These are phyloP conservation scores for Aureobasidium melanogenum DNA, from an alignment of 2,329 filamentous ascomycete species.

Conservation along the genomic window DNA sequence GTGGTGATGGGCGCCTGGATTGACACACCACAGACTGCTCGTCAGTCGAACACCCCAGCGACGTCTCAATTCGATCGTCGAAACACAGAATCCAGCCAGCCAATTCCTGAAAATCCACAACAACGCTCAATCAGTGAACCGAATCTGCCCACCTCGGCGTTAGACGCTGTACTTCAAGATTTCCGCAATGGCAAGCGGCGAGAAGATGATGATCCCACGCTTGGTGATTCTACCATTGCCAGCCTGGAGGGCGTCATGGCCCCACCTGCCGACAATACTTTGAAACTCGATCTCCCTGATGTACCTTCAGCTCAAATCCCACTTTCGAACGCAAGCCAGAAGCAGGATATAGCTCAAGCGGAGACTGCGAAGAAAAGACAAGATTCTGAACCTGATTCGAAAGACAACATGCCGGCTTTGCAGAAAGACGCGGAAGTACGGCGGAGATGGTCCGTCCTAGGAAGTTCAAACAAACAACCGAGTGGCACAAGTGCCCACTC, in stretches of 20 bases:
- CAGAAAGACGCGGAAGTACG: conserved; percentile 34
- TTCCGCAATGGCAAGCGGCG: conserved; percentile 30
- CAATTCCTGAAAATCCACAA: not conserved
- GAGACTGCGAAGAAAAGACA: not conserved
- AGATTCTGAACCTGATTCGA: not conserved
- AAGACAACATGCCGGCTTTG: conserved; percentile 15
- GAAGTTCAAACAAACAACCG: conserved; percentile 34
- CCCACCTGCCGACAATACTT: conserved; percentile 19
- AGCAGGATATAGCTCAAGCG: not conserved
- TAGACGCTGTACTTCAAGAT: conserved; percentile 27
- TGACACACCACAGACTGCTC: conserved; percentile 30
- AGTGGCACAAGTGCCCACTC: conserved; percentile 22
- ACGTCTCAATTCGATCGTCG: not conserved
- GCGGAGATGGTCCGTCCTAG: conserved; percentile 33
- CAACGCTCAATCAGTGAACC: not conserved
- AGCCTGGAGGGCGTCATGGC: conserved; percentile 38
- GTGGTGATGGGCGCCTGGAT: conserved; percentile 41
- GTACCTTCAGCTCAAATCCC: not conserved
- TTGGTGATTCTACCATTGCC: conserved; percentile 40
- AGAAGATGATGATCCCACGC: conserved; percentile 21
- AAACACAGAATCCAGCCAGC: not conserved
- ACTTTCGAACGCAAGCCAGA: not conserved
- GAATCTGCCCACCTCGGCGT: conserved; percentile 13
- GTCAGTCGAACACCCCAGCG: not conserved
- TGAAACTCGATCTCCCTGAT: conserved; percentile 16